Evolutionary conservation across 306 rosid genomes (phyloP).

Genomic region (Sesbania bispinosa): DNA sequence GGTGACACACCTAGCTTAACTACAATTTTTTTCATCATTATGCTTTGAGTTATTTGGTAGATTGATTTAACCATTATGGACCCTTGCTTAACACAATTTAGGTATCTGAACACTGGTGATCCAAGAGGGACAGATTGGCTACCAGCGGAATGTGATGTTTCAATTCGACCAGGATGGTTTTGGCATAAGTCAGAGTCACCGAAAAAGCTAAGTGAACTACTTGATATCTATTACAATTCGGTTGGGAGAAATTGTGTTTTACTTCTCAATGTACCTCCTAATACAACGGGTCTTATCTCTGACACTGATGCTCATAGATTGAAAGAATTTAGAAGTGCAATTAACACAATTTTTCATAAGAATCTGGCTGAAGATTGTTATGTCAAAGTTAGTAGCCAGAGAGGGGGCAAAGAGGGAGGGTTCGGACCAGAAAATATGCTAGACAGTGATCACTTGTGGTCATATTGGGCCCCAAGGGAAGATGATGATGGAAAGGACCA

Average conservation of each 20-base stretch:
- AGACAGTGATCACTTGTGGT: slow-evolving; percentile 75
- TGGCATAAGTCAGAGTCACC: slow-evolving; percentile 93
- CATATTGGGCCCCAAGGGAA: slow-evolving; percentile 75
- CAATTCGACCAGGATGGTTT: slow-evolving; percentile 82
- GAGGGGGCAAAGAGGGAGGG: slow-evolving; percentile 56
- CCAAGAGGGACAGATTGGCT: slow-evolving; percentile 75
- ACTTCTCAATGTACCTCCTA: slow-evolving; percentile 86
- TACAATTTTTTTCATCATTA: neutral
- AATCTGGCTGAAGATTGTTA: slow-evolving; percentile 54
- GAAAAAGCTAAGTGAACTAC: slow-evolving; percentile 58
- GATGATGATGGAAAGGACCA: slow-evolving; percentile 32
- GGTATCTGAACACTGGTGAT: slow-evolving; percentile 63
- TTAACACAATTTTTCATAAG: slow-evolving; percentile 51
- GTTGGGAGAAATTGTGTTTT: slow-evolving; percentile 83
- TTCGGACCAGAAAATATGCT: slow-evolving; percentile 76
- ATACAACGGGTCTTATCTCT: slow-evolving; percentile 63
- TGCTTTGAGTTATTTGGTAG: neutral
- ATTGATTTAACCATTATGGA: neutral
- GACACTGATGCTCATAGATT: slow-evolving; percentile 52
- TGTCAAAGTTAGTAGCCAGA: slow-evolving; percentile 61
- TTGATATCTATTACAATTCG: slow-evolving; percentile 72
- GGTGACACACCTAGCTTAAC: neutral
- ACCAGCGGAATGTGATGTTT: slow-evolving; percentile 87
- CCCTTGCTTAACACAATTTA: slow-evolving; percentile 27
- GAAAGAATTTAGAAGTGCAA: slow-evolving; percentile 60